These are phyloP conservation scores for Orbilia brochopaga DNA, from an alignment of 2,329 filamentous ascomycete species.

Conservation along the genomic window DNA sequence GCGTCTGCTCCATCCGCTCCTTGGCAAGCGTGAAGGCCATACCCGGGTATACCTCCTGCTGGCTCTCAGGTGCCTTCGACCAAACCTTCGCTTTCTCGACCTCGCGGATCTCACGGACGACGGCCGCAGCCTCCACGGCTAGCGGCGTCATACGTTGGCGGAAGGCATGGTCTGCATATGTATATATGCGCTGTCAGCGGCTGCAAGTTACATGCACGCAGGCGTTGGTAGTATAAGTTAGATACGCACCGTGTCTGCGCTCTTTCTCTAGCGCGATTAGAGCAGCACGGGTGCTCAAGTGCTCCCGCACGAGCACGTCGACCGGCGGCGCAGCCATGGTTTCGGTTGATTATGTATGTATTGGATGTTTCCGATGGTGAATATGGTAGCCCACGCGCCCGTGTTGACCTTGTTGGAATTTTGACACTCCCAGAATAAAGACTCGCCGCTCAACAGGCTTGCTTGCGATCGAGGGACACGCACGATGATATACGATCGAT, in stretches of 20 bases:
- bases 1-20: constrained; percentile 81
- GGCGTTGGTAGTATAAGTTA: too few relatives aligned
- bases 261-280: constrained; percentile 82
- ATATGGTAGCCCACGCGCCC: too few relatives aligned
- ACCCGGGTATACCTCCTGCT: constrained; percentile 74
- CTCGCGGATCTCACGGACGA: constrained; percentile 78
- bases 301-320: constrained; percentile 65
- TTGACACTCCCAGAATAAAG: background rate
- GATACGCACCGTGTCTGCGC: constrained; percentile 73
- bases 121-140: constrained; percentile 75
- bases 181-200: constrained; percentile 53
- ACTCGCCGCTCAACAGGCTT: too few relatives aligned
- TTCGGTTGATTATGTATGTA: background rate
- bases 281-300: constrained; percentile 74
- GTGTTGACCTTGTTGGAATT: constrained; percentile 43
- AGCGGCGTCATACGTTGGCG: constrained; percentile 77
- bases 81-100: constrained; percentile 78
- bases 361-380: too few relatives aligned
- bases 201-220: constrained; percentile 41
- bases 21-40: constrained; percentile 94
- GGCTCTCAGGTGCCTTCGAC: constrained; percentile 72
- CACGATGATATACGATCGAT: too few relatives aligned
- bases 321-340: constrained; percentile 25
- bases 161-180: constrained; percentile 70
- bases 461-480: too few relatives aligned